Evolutionary conservation across 2,329 filamentous ascomycete genomes (phyloP), one percentile per base, ranked within the genome.

Genomic region (Dichotomopilus funicola): DNA sequence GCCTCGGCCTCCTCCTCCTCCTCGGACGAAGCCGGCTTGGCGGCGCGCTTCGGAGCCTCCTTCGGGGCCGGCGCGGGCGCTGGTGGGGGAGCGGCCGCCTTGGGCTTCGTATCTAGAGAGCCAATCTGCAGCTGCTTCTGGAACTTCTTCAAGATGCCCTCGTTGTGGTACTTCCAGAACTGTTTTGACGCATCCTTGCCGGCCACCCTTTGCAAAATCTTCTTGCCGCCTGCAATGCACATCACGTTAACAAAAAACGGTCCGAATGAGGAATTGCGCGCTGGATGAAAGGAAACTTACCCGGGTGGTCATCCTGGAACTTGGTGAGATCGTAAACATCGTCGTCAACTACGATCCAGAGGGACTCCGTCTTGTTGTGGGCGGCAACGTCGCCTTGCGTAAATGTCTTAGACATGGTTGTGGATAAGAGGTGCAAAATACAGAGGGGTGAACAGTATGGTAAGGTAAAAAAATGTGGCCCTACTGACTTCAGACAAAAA

Each of bases 261-360:
- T 19, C 5, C 33, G 31, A n/a, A 11, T 5, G n/a, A 11, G 12
- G 40, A 47, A 49, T 49, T 13, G 11, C 34, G 47, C 8, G n/a
- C 5, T 37, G 34, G 11, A 27, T 12, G 12, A 51, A 34, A 33
- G 13, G 12, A 5, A 40, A 65, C 75, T 75, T 76, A 82, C 89
- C 90, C 70, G 88, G 89, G 71, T 92, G 88, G 62, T 91, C 87
- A 58, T 91, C 86, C 70, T 89, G 87, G 71, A 92, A 92, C 68
- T 85, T 91, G 65, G 91, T 95, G 66, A 97, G 71, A 69, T 99
- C 92, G 73, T 96, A 97, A 63, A 97, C 92, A 72, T 97, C 92
- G 66, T 91, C 88, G 64, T 97, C 92, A 63, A 97, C 85, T 62
- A 95, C 83, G 67, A 97, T 89, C 83, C 86, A 97, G 59, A 96